Evolutionary conservation across 495 filamentous ascomycete species (phyloP), one percentile per base, ranked within the genome.

Genomic region (Pseudomonodictys pantanalensis): DNA sequence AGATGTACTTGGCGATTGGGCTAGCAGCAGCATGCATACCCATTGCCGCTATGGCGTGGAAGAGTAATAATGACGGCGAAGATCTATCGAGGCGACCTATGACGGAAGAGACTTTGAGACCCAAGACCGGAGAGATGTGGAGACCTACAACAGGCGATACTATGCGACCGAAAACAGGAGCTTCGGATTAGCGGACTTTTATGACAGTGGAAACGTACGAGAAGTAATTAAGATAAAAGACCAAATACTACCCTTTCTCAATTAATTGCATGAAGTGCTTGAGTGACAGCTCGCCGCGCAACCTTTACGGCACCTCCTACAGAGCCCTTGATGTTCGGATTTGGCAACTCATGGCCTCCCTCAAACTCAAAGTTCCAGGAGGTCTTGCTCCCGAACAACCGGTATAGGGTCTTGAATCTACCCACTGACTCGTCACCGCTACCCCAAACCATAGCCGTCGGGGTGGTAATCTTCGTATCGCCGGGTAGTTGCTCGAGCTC

Each of bases 21-120:
- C 22, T 61, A n/a, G 58, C 58, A 25, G 58, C 50, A 3, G 58
- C 58, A 20, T 33, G 43, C 7, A 33, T 57, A 23, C 53, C 53
- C 11, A 35, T 32, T 23, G 29, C 53, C 2, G 7, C 29, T 5
- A 12, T 57, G 12, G 29, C 29, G 41, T 57, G 53, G 53, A 33
- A 23, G 12, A 8, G 20, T 6, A 7, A 44, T 7, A 35, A 35
- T 15, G 15, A 15, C 15, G 15, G 32, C 15, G 15, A 35, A 35
- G 32, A 35, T 8, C n/a, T n/a, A n/a, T n/a, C n/a, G n/a, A n/a
- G n/a, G n/a, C n/a, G n/a, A n/a, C n/a, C n/a, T n/a, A n/a, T n/a
- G n/a, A n/a, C n/a, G n/a, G n/a, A n/a, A n/a, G n/a, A n/a, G n/a
- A n/a, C n/a, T n/a, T n/a, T n/a, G n/a, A n/a, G n/a, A n/a, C n/a